phyloP scores from a whole-genome alignment of 495 filamentous ascomycete genomes.

The Tuber microsphaerosporum region DNA sequence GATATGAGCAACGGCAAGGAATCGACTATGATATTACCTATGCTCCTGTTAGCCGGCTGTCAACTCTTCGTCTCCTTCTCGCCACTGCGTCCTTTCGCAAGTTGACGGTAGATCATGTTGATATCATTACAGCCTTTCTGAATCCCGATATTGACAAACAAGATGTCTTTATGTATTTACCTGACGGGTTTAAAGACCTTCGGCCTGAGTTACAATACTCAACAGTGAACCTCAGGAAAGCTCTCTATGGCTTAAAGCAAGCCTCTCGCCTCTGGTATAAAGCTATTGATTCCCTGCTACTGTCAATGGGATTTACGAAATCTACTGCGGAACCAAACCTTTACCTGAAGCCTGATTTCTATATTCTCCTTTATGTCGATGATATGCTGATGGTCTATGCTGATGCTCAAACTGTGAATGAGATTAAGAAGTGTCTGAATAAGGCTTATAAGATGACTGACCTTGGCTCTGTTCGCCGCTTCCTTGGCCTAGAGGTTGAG shows the following conservation, averaged over 20 bases:
- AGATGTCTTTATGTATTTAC: slow-evolving; percentile 9
- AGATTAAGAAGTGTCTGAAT: not conserved
- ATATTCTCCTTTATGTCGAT: slow-evolving; percentile 16
- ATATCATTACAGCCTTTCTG: slow-evolving; percentile 15
- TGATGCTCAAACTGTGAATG: not conserved
- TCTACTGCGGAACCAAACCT: slow-evolving; percentile 7
- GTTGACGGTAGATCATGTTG: slow-evolving; percentile 9
- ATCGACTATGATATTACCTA: not conserved
- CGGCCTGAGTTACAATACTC: no score
- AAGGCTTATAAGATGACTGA: slow-evolving; percentile 12
- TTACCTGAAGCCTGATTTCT: slow-evolving; percentile 6
- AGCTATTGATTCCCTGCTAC: slow-evolving; percentile 2
- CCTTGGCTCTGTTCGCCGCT: slow-evolving; percentile 4
- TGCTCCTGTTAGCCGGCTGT: slow-evolving; percentile 13
- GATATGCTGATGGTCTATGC: slow-evolving; percentile 9
- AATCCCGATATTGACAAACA: slow-evolving; percentile 5
- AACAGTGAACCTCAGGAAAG: not conserved
- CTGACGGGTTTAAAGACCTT: slow-evolving; percentile 6
- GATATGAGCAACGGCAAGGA: not conserved
- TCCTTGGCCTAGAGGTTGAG: slow-evolving; percentile 12
- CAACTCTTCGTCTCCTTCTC: slow-evolving; percentile 7
- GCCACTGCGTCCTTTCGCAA: not conserved
- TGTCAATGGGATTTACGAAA: slow-evolving; percentile 3
- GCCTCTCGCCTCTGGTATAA: slow-evolving; percentile 12
- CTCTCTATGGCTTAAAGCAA: slow-evolving; percentile 12